Conservation (phyloP, 2,329 filamentous ascomycete species). For the Chrysosporium keratinophilum region DNA sequence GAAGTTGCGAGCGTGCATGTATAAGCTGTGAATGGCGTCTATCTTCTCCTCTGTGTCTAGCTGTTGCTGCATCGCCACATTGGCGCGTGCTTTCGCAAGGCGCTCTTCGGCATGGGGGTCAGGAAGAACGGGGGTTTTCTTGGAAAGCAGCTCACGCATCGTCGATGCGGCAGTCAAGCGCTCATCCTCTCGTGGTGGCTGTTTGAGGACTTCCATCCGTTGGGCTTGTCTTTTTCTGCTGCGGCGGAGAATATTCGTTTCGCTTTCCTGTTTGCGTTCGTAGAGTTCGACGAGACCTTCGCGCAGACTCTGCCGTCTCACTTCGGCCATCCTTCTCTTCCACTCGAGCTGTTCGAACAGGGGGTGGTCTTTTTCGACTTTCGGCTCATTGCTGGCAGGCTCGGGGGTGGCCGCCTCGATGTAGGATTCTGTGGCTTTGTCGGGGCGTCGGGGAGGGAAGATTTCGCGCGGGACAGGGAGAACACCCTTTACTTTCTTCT, state of each 20-base stretch:
- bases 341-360: constrained; percentile 48
- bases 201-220: constrained; percentile 44
- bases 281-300: constrained; percentile 62
- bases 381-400: constrained; percentile 32
- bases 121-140: constrained; percentile 44
- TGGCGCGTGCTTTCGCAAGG: constrained; percentile 35
- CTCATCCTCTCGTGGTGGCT: constrained; percentile 65
- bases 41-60: constrained; percentile 51
- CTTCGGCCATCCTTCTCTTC: constrained; percentile 62
- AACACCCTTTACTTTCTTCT: constrained; percentile 56
- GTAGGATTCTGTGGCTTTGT: constrained; percentile 55
- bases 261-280: constrained; percentile 47
- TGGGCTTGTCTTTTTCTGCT: constrained; percentile 43
- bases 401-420: constrained; percentile 49
- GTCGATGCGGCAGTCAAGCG: constrained; percentile 61
- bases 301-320: constrained; percentile 60
- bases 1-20: constrained; percentile 78
- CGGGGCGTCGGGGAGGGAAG: constrained; percentile 52
- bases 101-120: constrained; percentile 54
- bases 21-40: constrained; percentile 72
- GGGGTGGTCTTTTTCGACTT: constrained; percentile 28
- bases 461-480: constrained; percentile 74
- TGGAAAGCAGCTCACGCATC: constrained; percentile 40
- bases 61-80: constrained; percentile 36
- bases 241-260: constrained; percentile 28